These are phyloP conservation scores for Aspergillus sp. DNA, from an alignment of 2,329 filamentous ascomycete species.

Conservation along the genomic window DNA sequence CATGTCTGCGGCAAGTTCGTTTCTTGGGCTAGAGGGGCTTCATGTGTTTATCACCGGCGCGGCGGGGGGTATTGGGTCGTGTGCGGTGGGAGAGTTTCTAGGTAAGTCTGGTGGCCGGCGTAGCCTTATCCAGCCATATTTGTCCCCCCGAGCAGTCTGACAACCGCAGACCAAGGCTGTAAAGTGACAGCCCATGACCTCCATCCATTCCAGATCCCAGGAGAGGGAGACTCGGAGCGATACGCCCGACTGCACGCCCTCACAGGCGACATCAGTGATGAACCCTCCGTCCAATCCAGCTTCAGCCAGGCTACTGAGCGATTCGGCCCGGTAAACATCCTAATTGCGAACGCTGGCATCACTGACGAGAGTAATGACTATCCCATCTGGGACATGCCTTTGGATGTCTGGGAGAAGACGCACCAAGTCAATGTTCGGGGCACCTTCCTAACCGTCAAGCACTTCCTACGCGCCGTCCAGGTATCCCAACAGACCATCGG, in stretches of 20 bases:
- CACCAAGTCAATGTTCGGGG: conserved; percentile 45
- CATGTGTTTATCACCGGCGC: conserved; percentile 51
- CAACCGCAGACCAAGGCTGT: conserved; percentile 42
- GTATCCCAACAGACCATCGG: conserved; percentile 30
- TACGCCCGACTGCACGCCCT: conserved; percentile 34
- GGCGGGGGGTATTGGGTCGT: conserved; percentile 44
- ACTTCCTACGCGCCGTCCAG: conserved; percentile 43
- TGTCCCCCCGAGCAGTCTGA: not conserved
- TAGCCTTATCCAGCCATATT: no score
- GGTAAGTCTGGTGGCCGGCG: conserved; percentile 27
- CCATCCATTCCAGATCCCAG: conserved; percentile 24
- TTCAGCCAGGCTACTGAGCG: conserved; percentile 35
- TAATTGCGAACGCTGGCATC: conserved; percentile 47
- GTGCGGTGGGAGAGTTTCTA: conserved; percentile 46
- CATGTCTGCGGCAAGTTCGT: conserved; percentile 13
- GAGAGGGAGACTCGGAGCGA: conserved; percentile 13
- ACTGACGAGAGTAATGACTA: conserved; percentile 43
- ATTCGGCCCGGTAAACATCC: conserved; percentile 46
- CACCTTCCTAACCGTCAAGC: conserved; percentile 49
- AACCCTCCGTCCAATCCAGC: conserved; percentile 37
- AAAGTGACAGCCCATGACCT: conserved; percentile 48
- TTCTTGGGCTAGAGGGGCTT: conserved; percentile 40
- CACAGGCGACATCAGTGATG: conserved; percentile 42
- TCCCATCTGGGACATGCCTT: conserved; percentile 46
- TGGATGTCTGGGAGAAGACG: conserved; percentile 45